Evolutionary conservation across 2,329 filamentous ascomycete species (phyloP), one percentile per base, ranked within the genome.

Genomic region (Exutisphaerella laricina): DNA sequence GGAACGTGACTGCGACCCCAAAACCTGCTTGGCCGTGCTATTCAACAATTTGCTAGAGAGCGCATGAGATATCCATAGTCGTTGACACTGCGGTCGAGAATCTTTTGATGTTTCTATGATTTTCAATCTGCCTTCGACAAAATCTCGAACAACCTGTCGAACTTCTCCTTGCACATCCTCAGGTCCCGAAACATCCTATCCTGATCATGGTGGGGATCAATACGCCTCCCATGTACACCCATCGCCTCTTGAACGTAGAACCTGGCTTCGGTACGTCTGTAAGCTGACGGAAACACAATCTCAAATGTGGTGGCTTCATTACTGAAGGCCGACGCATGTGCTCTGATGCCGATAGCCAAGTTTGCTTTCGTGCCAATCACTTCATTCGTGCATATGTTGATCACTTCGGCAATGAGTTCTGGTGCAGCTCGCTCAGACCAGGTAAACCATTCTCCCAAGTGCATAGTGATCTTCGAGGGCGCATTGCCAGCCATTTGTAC

Each of bases 101-200:
- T n/a, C n/a, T n/a, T n/a, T n/a, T n/a, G n/a, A n/a, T n/a, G n/a
- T n/a, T n/a, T n/a, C n/a, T n/a, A n/a, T n/a, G n/a, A n/a, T n/a
- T n/a, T n/a, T n/a, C n/a, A n/a, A n/a, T n/a, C n/a, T n/a, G n/a
- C 30, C 30, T 33, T 2, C 30, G 10, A 14, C 14, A 33, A 17
- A 7, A 39, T 33, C 30, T 33, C 30, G 12, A 33, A 33, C 30
- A 33, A 33, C 30, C 30, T 33, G 7, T 33, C 30, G 13, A 33
- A 33, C 30, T 33, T 33, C 13, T 14, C 4, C 13, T 18, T 33
- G 16, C 16, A 14, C 30, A 33, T 18, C 30, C 30, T 33, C 30
- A 33, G 20, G 5, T 33, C 30, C 14, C 14, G 17, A 4, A 18
- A 18, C 30, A 33, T 33, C 30, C 30, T 33, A 17, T 33, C 14